Evolutionary conservation across 257 asterid species (phyloP).

Genomic region (Solanum bulbocastanum): DNA sequence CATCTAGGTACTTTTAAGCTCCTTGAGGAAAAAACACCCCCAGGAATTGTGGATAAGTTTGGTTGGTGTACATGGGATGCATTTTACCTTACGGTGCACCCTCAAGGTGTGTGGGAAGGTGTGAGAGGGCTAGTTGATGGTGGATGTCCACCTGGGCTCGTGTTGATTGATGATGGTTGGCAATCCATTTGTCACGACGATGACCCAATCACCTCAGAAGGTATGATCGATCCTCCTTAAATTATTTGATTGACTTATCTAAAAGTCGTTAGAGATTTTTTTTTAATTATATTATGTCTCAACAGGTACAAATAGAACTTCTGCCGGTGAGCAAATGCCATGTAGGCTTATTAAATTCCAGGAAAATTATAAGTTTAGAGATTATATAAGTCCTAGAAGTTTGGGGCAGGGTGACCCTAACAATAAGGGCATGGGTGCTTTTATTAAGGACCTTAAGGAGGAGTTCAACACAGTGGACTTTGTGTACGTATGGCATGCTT

Average conservation of each 20-base stretch:
- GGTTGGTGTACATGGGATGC: constrained; percentile 99
- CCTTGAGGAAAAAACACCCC: constrained; percentile 79
- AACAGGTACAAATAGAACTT: constrained; percentile 41
- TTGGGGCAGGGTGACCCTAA: constrained; percentile 21
- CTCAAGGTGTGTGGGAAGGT: constrained; percentile 83
- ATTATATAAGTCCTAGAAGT: constrained; percentile 44
- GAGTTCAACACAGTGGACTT: constrained; percentile 49
- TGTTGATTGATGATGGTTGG: constrained; percentile 90
- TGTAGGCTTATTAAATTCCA: constrained; percentile 66
- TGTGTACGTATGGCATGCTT: constrained; percentile 93
- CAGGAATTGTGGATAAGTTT: constrained; percentile 85
- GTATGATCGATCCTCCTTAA: constrained; percentile 6
- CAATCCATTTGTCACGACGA: constrained; percentile 92
- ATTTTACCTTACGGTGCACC: constrained; percentile 77
- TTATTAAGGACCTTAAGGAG: constrained; percentile 57
- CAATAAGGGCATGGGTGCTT: constrained; percentile 69
- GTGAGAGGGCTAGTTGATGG: constrained; percentile 77
- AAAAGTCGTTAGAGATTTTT: background rate
- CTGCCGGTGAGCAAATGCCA: constrained; percentile 97
- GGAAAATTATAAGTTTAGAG: constrained; percentile 78
- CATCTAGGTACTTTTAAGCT: constrained; percentile 74
- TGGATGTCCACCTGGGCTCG: constrained; percentile 92
- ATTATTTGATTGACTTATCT: background rate
- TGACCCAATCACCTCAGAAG: constrained; percentile 64
- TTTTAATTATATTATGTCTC: background rate